Evolutionary conservation across 768 basidiomycete species (phyloP), one percentile per base, ranked within the genome.

Genomic region (Dioszegia crocea): DNA sequence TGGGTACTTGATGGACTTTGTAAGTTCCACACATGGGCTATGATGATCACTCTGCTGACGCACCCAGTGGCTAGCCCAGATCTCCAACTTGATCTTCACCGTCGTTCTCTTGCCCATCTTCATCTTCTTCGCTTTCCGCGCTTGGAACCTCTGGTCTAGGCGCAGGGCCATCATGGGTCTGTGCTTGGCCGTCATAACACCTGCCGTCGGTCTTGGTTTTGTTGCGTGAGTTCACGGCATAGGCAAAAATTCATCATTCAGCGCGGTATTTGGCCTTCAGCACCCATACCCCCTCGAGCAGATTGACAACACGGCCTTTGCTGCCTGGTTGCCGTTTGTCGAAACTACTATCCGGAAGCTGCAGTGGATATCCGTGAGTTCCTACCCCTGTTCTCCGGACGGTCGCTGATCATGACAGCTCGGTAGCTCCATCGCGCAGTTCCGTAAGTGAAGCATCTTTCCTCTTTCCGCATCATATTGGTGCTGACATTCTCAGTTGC

Each of bases 291-390:
- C 51, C 17, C 51, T 53, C 26, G 36, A 53, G 17, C 21, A 39
- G 23, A 53, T 53, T 23, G 51, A 53, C 38, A 53, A 53, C 26
- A 27, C 36, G 8, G 51, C 51, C 1, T 53, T 53, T 53, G 51
- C 51, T 11, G 51, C 51, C 3, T 53, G 51, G 51, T 53, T 53
- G 38, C 51, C 51, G 36, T 53, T 53, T 31, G n/a, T 53, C 38
- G 30, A 16, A 16, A 24, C 12, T 4, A 39, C 39, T 21, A 53
- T 53, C 36, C 23, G 33, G 51, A 53, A 40, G 19, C 24, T 40
- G 36, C 51, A 40, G 23, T 53, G 38, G 38, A 40, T 53, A 21
- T 26, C 51, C 11, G 51, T 53, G 23, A 53, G 51, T 53, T 11
- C 14, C 19, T 27, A 17, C 40, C 36, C 24, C 33, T 23, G 12